These are phyloP conservation scores for Fusarium marasasianum DNA, from an alignment of 2,329 filamentous ascomycete genomes.

Conservation along the genomic window DNA sequence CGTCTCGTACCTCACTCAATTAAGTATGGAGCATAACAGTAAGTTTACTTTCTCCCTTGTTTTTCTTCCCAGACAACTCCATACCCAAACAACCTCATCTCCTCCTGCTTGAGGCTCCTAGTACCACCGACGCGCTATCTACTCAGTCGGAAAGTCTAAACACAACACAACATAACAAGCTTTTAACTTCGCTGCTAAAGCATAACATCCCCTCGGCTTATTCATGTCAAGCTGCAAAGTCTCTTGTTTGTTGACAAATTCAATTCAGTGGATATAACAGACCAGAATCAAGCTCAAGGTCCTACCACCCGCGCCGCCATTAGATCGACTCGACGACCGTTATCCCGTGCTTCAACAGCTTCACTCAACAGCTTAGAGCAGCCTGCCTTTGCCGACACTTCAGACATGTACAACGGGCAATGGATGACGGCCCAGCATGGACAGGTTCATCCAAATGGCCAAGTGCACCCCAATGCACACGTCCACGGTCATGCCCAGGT, in stretches of 20 bases:
- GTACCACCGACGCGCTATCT: background rate
- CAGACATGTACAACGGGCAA: conserved; percentile 58
- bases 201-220: background rate
- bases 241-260: conserved; percentile 32
- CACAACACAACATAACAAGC: conserved; percentile 4
- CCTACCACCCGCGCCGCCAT: conserved; percentile 45
- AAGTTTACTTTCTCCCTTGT: conserved; percentile 42
- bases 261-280: conserved; percentile 39
- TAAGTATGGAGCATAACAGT: conserved; percentile 51
- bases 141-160: background rate
- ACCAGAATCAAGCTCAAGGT: conserved; percentile 41
- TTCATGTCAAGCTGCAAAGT: conserved; percentile 10
- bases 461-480: conserved; percentile 25
- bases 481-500: conserved; percentile 49
- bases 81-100: conserved; percentile 12
- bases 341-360: conserved; percentile 65
- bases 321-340: conserved; percentile 60
- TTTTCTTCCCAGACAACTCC: conserved; percentile 20
- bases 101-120: background rate
- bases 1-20: conserved; percentile 27
- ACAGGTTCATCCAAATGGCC: conserved; percentile 28
- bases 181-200: background rate
- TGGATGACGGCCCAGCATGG: conserved; percentile 53
- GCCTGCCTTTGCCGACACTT: conserved; percentile 53
- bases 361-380: conserved; percentile 67